phyloP scores from a whole-genome alignment of 208 protist genomes.

The Histomonas meleagridis region DNA sequence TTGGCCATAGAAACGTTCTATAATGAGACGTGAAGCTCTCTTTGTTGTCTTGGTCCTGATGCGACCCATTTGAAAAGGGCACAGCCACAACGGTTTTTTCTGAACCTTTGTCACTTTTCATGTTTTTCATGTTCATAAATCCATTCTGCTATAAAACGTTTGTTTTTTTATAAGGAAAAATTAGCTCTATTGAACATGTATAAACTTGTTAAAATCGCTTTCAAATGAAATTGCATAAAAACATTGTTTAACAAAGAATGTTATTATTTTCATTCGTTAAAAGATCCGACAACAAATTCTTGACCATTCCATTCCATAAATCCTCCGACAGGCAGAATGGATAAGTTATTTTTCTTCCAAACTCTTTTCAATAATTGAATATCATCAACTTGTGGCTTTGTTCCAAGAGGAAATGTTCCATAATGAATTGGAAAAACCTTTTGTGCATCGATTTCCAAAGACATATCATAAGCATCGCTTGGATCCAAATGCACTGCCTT shows the following conservation, averaged over 20 bases:
- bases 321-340: background rate
- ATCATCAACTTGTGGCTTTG: background rate
- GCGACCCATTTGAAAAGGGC: slow-evolving; percentile 70
- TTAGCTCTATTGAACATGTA: too few species aligned
- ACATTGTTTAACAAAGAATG: too few species aligned
- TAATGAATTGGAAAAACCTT: background rate
- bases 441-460: background rate
- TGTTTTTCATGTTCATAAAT: too few species aligned
- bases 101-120: too few species aligned
- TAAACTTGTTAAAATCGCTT: too few species aligned
- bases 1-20: slow-evolving; percentile 98
- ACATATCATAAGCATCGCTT: background rate
- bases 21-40: slow-evolving; percentile 88
- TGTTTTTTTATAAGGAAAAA: too few species aligned
- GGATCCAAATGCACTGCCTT: background rate
- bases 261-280: too few species aligned
- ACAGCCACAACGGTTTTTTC: too few species aligned
- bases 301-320: background rate
- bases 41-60: slow-evolving; percentile 99
- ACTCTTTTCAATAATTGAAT: background rate
- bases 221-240: too few species aligned
- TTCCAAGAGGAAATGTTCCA: slow-evolving; percentile 5
- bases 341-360: background rate
- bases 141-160: too few species aligned
- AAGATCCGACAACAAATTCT: background rate